Evolutionary conservation across 2,329 filamentous ascomycete species (phyloP), one percentile per base, ranked within the genome.

Genomic region (Podosphaera fusca): DNA sequence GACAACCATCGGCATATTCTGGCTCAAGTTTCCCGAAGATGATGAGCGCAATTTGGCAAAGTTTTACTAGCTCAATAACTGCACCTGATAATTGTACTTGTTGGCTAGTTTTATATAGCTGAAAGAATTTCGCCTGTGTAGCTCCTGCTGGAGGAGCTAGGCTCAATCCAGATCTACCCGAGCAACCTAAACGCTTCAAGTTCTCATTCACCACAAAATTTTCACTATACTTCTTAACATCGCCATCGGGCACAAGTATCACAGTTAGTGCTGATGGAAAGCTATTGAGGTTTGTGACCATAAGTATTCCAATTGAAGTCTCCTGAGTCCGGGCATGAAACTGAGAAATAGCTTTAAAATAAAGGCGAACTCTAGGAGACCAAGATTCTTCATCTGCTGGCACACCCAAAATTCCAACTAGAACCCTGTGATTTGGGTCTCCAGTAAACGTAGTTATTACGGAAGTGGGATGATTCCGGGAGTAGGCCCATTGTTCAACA

Each of bases 401-500:
- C 4, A 95, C 83, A 55, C 82, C 82, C 51, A 96, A 72, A 8
- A 96, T 82, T 2, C 84, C 82, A 3, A 87, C 88, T 7, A 84
- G 71, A n/a, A 94, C 81, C 0, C 75, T 78, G 68, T 95, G 85
- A 38, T 80, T 81, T 38, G 80, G 75, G 64, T 95, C 88, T 57
- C 90, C 92, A 0, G 90, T 96, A 66, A 92, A 95, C 2, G 89
- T 95, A 47, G 85, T 85, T 61, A 96, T 94, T 55, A 94, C 79
- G 61, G 94, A 85, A 14, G 90, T 95, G 0, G 90, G 90, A 60
- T 94, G 87, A 58, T 81, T 78, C 56, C 92, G 81, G 10, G 90
- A 95, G 69, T 89, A 95, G 4, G 87, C 87, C 92, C 92, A 98
- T 74, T 98, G 92, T 69, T 96, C 92, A 61, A 96, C 87, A 14